Evolutionary conservation across 129 eudicot species (phyloP).

Genomic region (Erigeron canadensis): DNA sequence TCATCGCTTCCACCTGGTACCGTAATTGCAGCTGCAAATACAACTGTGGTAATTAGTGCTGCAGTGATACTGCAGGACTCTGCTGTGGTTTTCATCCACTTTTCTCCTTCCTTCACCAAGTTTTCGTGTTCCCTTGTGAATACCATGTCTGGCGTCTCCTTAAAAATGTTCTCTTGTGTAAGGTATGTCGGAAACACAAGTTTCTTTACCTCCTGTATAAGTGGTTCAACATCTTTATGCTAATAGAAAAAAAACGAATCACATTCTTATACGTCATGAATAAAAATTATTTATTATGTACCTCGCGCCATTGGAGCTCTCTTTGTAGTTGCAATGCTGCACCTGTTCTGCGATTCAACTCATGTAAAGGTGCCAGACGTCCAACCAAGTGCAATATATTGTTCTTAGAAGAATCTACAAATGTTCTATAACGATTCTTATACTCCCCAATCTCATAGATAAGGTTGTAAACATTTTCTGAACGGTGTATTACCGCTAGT

Average conservation of each 20-base stretch:
- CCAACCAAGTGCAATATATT: conserved; percentile 33
- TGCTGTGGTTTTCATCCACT: conserved; percentile 28
- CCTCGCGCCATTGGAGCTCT: conserved; percentile 37
- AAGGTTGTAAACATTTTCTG: conserved; percentile 23
- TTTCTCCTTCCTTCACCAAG: conserved; percentile 23
- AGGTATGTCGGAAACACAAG: conserved; percentile 11
- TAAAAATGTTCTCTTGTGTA: conserved; percentile 17
- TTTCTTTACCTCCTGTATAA: conserved; percentile 24
- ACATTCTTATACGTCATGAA: too few species aligned
- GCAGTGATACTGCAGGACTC: conserved; percentile 32
- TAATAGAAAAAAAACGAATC: too few species aligned
- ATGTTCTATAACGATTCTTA: neutral
- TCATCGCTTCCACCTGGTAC: conserved; percentile 31
- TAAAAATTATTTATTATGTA: neutral
- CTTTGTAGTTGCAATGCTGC: conserved; percentile 33
- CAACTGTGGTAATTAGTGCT: conserved; percentile 25
- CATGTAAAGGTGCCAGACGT: conserved; percentile 14
- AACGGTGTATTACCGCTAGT: conserved; percentile 25
- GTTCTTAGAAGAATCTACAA: conserved; percentile 23
- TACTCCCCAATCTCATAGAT: conserved; percentile 13
- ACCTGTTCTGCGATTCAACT: conserved; percentile 17
- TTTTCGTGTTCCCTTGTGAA: conserved; percentile 23
- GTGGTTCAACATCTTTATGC: neutral
- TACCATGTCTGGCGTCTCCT: conserved; percentile 27
- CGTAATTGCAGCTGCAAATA: conserved; percentile 31